Base-by-base conservation (phyloP, 176 grass and related monocot species). In the Hordeum marinum region DNA sequence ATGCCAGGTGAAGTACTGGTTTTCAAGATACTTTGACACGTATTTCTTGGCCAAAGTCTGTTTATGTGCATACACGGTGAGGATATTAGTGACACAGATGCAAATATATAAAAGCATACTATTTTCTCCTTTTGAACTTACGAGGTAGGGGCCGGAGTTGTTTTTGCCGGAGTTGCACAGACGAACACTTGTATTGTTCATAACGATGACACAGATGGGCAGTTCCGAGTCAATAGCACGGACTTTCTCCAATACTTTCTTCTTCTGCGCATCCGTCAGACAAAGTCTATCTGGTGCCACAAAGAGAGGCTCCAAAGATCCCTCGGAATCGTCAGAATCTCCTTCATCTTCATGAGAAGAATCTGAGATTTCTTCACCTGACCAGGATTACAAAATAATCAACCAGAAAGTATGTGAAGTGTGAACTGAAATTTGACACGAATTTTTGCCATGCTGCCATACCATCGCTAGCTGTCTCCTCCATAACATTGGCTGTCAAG, bases 231-330 rank as follows among this genome's bases (percentile, higher is more conserved):
- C 11, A 24, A 85, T 85, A 32, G 78, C 26, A 63, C 50, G 9
- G 6, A 82, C 52, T 85, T 37, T 68, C 70, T 89, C 8, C 36
- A 63, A 34, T 20, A 89, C 71, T 11, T 50, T 85, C 77, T 68
- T 85, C 70, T 76, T 18, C 13, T 89, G 87, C 14, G 20, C 37
- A 52, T 18, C 15, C 1, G 78, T 66, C 24, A 82, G 70, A 66
- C 9, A 7, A 17, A 10, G 7, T 54, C 8, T 63, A 4, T 15
- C 35, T 71, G 86, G 21, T 54, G 77, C 0, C 21, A 88, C 15
- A 31, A 83, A 88, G 12, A n/a, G 9, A 11, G 48, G 39, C 3
- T 27, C 4, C 20, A 11, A 48, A 70, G 52, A 11, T 43, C 18
- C 83, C 9, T 34, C 25, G 2, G 35, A 69, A 3, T 79, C 12